Conservation (phyloP, 495 filamentous ascomycete genomes). For the Aspergillus asperescens region DNA sequence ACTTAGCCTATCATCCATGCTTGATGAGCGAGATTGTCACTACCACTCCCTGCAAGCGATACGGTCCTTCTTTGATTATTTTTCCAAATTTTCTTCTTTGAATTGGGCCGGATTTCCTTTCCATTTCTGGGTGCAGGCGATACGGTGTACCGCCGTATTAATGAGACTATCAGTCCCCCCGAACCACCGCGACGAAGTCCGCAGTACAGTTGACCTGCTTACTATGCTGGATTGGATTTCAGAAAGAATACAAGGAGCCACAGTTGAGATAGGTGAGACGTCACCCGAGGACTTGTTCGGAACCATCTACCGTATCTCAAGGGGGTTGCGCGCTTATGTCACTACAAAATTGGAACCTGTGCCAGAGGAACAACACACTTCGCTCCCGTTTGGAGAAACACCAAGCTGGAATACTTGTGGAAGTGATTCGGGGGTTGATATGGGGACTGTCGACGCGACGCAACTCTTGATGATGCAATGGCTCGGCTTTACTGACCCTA, state of each 20-base stretch:
- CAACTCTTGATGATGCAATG: not conserved
- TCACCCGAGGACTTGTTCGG: not conserved
- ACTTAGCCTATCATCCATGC: not conserved
- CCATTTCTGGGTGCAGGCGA: not conserved
- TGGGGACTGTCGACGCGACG: not conserved
- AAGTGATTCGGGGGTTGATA: no score
- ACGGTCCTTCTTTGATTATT: not conserved
- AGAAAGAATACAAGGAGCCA: not conserved
- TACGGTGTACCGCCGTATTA: not conserved
- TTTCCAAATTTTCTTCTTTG: not conserved
- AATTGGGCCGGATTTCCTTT: not conserved
- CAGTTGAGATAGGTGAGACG: not conserved
- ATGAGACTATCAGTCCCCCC: not conserved
- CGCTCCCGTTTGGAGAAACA: not conserved
- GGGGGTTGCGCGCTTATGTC: not conserved
- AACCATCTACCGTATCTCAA: not conserved
- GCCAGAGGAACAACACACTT: not conserved
- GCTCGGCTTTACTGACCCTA: no score
- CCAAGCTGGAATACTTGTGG: not conserved
- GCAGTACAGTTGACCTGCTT: not conserved
- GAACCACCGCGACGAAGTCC: not conserved
- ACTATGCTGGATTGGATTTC: not conserved
- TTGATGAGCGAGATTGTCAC: not conserved
- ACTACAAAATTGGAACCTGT: not conserved
- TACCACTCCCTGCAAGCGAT: not conserved